Conservation (phyloP, 208 protist species). For the Leishmania braziliensis region DNA sequence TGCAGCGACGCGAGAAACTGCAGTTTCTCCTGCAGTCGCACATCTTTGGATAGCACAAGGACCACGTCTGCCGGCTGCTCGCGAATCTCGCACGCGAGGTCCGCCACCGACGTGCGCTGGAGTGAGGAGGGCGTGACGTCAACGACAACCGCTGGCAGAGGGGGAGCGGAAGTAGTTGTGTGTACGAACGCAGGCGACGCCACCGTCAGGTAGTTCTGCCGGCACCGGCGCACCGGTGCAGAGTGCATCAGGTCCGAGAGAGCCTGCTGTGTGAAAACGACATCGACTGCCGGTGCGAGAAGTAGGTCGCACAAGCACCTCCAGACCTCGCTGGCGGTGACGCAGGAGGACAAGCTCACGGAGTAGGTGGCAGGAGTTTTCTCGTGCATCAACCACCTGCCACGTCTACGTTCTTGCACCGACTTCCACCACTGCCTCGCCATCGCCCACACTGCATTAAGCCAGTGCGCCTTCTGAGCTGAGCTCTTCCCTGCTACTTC, state of each 20-base stretch:
- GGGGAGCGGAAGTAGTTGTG: neutral
- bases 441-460: neutral
- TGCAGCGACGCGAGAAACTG: constrained; percentile 35
- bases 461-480: neutral
- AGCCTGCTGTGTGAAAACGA: neutral
- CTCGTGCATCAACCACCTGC: too few species aligned
- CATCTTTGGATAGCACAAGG: constrained; percentile 7
- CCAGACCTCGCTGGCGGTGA: constrained; percentile 29
- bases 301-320: constrained; percentile 10
- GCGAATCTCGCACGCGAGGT: constrained; percentile 27
- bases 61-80: constrained; percentile 35
- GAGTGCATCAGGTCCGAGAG: constrained; percentile 1
- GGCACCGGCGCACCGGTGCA: constrained; percentile 17
- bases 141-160: constrained; percentile 9
- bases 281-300: neutral
- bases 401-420: neutral
- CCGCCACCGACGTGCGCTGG: constrained; percentile 17
- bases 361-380: neutral
- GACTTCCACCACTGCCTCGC: neutral
- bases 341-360: constrained; percentile 4
- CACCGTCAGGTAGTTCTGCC: constrained; percentile 1
- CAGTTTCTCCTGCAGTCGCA: constrained; percentile 19
- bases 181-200: neutral
- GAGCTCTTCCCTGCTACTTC: neutral
- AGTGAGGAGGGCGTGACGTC: constrained; percentile 19